A percentile compares a stretch with the other conserved stretches of the same genome.
Conservation (phyloP, 345 rosid species). For the Salix caprea region DNA sequence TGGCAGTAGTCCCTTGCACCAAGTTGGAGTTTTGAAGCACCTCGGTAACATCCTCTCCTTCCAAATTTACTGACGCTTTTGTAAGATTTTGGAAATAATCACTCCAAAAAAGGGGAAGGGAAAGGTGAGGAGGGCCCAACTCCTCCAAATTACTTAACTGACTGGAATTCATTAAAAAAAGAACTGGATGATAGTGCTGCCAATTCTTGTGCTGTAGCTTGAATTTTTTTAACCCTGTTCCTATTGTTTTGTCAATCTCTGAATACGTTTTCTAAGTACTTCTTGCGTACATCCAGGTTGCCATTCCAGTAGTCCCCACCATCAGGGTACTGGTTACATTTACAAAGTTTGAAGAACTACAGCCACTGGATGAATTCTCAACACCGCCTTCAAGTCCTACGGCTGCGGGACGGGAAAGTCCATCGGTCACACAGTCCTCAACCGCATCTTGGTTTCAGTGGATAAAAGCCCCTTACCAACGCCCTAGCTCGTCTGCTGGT, state of each 20-base stretch:
- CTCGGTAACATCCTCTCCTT: neutral
- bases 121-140: too few species aligned
- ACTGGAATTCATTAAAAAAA: too few species aligned
- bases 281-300: slow-evolving; percentile 49
- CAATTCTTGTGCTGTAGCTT: neutral
- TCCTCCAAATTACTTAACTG: too few species aligned
- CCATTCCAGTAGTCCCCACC: slow-evolving; percentile 94
- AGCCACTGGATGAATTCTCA: slow-evolving; percentile 73
- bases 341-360: slow-evolving; percentile 86
- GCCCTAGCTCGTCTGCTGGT: slow-evolving; percentile 40
- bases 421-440: slow-evolving; percentile 39
- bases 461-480: slow-evolving; percentile 77
- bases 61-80: neutral
- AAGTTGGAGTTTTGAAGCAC: neutral
- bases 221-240: neutral
- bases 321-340: slow-evolving; percentile 84
- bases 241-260: neutral
- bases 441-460: slow-evolving; percentile 87
- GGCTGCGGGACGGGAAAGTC: slow-evolving; percentile 55
- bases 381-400: slow-evolving; percentile 92
- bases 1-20: neutral
- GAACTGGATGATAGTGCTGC: neutral
- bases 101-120: neutral
- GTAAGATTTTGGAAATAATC: neutral
- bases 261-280: neutral